phyloP scores from a whole-genome alignment of 176 grass and related monocot species.

The Poa pratensis region DNA sequence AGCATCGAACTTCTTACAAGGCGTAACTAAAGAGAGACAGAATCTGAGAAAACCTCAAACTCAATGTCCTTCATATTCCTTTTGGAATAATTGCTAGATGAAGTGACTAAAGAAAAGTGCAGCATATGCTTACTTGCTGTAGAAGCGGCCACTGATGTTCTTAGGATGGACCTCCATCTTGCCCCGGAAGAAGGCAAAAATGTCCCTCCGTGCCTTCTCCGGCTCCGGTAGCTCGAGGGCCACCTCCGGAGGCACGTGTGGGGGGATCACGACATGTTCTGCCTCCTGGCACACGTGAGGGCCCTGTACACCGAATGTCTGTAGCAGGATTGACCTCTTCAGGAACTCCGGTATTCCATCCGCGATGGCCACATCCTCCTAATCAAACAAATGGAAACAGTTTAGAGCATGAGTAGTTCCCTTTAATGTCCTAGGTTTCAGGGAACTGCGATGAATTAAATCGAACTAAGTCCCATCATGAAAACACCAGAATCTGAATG shows the following conservation, averaged over 20 bases:
- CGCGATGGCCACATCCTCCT: conserved; percentile 80
- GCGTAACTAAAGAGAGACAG: neutral
- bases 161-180: conserved; percentile 95
- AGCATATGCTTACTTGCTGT: conserved; percentile 75
- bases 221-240: conserved; percentile 53
- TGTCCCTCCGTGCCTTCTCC: conserved; percentile 53
- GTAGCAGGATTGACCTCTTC: conserved; percentile 68
- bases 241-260: conserved; percentile 62
- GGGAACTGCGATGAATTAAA: neutral
- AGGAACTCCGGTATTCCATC: conserved; percentile 86
- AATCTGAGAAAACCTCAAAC: neutral
- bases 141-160: conserved; percentile 95
- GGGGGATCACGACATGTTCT: conserved; percentile 77
- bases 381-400: neutral
- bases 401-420: neutral
- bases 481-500: neutral
- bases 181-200: conserved; percentile 86
- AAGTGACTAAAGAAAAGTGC: neutral
- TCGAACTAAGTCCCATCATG: neutral
- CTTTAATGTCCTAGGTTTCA: neutral
- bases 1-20: neutral
- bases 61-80: neutral
- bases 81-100: conserved; percentile 15
- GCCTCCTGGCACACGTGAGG: conserved; percentile 75
- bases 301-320: conserved; percentile 70